Conservation (phyloP, 139 green algal genomes). For the Parachlorella kessleri region DNA sequence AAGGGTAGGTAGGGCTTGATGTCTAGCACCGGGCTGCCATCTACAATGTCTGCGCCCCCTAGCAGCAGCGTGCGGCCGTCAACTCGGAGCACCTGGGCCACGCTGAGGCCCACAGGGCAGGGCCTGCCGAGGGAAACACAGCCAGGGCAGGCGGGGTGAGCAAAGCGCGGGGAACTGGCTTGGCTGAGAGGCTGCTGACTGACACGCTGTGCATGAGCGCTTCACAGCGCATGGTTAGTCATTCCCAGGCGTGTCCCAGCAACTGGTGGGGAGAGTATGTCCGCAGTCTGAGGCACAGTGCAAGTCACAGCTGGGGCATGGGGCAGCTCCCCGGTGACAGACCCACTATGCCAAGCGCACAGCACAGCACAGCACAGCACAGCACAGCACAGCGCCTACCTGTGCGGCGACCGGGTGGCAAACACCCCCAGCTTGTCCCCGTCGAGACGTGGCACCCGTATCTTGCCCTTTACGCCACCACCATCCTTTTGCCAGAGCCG, state of each 20-base stretch:
- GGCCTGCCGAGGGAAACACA: conserved; percentile 48
- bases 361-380: not conserved
- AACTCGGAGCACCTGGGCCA: conserved; percentile 64
- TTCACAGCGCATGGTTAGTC: no score
- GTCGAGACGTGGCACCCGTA: conserved; percentile 85
- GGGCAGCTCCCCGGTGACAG: no score
- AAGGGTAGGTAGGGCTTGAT: conserved; percentile 95
- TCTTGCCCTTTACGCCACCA: conserved; percentile 67
- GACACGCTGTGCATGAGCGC: no score
- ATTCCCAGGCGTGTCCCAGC: no score
- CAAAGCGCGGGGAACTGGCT: no score
- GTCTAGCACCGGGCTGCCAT: conserved; percentile 91
- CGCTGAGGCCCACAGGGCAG: conserved; percentile 78
- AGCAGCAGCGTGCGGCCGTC: conserved; percentile 60
- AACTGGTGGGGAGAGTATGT: no score
- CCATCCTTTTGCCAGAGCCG: conserved; percentile 18
- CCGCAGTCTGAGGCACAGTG: no score
- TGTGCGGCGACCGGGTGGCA: conserved; percentile 88
- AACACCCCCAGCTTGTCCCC: conserved; percentile 80
- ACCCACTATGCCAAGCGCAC: no score
- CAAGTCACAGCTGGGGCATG: no score
- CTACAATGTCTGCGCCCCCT: conserved; percentile 85
- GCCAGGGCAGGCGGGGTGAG: no score
- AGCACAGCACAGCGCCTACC: conserved; percentile 31
- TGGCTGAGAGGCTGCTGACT: no score